A percentile compares a stretch with the other conserved stretches of the same genome.
These are phyloP conservation scores for Rhexocercosporidium sp. DNA, from an alignment of 2,329 filamentous ascomycete species.

Conservation along the genomic window DNA sequence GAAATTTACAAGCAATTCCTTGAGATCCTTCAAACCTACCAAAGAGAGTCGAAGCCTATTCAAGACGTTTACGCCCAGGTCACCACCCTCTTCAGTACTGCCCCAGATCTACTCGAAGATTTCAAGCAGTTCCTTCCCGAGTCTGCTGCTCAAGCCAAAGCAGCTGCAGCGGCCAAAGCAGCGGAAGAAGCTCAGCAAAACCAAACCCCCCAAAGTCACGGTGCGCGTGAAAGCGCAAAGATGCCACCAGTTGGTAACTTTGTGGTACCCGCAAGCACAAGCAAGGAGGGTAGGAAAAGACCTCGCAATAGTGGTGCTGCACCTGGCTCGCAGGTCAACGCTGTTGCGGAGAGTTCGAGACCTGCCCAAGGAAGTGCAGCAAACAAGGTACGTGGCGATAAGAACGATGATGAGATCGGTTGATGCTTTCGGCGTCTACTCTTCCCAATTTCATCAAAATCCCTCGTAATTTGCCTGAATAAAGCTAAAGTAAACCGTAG, in stretches of 20 bases:
- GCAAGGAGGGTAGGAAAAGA: slow-evolving; percentile 90
- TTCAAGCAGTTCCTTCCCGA: slow-evolving; percentile 99
- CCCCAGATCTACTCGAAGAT: slow-evolving; percentile 93
- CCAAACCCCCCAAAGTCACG: slow-evolving; percentile 60
- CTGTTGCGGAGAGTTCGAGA: slow-evolving; percentile 36
- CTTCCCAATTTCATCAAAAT: background rate
- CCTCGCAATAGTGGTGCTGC: slow-evolving; percentile 52
- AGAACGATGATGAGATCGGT: background rate
- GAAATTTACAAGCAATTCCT: slow-evolving; percentile 99
- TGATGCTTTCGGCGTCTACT: background rate
- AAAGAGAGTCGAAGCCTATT: slow-evolving; percentile 96
- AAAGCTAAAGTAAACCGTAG: slow-evolving; percentile 38
- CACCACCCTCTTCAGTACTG: slow-evolving; percentile 89
- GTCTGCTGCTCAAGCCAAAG: slow-evolving; percentile 74
- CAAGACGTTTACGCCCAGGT: slow-evolving; percentile 98
- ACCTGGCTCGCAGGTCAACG: slow-evolving; percentile 38
- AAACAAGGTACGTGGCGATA: slow-evolving; percentile 54
- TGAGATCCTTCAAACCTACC: slow-evolving; percentile 97
- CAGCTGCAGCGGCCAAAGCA: slow-evolving; percentile 61
- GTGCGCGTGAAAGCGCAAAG: slow-evolving; percentile 60
- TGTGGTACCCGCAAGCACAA: slow-evolving; percentile 78
- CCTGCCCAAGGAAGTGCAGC: slow-evolving; percentile 42
- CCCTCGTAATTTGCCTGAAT: background rate
- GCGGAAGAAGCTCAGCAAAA: slow-evolving; percentile 66
- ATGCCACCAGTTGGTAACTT: slow-evolving; percentile 97